Evolutionary conservation across 495 filamentous ascomycete species (phyloP).

Genomic region (Parmelia sp.): DNA sequence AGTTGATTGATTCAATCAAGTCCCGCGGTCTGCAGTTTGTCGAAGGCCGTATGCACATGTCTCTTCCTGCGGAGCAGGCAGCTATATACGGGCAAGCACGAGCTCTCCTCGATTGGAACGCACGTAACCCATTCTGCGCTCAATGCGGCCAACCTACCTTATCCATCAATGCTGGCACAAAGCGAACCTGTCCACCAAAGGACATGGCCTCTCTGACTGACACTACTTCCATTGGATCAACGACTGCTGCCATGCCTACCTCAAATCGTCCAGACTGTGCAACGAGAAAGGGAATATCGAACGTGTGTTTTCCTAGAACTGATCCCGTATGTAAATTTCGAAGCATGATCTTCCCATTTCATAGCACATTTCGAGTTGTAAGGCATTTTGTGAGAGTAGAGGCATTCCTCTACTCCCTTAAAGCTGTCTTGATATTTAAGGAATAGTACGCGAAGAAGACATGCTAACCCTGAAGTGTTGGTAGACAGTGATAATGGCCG

Average conservation of each 20-base stretch:
- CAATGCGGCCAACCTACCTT: constrained; percentile 79
- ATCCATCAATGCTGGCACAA: constrained; percentile 82
- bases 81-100: constrained; percentile 89
- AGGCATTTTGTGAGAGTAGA: background rate
- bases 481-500: constrained; percentile 72
- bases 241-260: constrained; percentile 32
- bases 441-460: background rate
- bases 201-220: constrained; percentile 48
- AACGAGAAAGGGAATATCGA: constrained; percentile 66
- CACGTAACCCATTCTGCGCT: constrained; percentile 84
- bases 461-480: background rate
- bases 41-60: constrained; percentile 51
- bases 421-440: background rate
- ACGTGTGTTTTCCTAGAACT: constrained; percentile 77
- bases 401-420: background rate
- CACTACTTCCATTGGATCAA: constrained; percentile 35
- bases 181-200: constrained; percentile 78
- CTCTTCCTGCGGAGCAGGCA: constrained; percentile 53
- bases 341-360: too few relatives aligned
- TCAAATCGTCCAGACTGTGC: constrained; percentile 60
- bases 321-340: constrained; percentile 8
- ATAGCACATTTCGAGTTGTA: background rate
- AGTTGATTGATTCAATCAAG: constrained; percentile 51
- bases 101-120: constrained; percentile 90
- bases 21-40: constrained; percentile 54